Evolutionary conservation across 2,329 filamentous ascomycete genomes (phyloP), one percentile per base, ranked within the genome.

Genomic region (Achaetomium macrosporum): DNA sequence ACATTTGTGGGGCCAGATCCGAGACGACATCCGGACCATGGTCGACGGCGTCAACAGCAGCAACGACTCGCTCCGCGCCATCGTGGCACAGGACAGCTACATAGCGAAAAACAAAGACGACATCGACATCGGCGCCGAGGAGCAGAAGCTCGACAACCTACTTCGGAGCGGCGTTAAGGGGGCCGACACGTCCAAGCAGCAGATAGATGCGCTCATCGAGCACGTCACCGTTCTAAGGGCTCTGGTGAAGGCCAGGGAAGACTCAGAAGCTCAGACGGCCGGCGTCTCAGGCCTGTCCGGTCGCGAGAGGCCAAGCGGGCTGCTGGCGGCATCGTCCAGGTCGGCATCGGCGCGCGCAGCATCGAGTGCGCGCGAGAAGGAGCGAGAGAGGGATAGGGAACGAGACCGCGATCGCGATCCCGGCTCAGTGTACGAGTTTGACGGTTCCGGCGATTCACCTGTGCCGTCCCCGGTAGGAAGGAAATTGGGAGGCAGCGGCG

Each of bases 351-450:
- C 35, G 20, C 55, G 55, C 6, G 55, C 44, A n/a, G 45, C 25
- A 25, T 25, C 42, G 4, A 50, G 54, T 9, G 59, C 60, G 17
- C 55, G 61, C 3, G 63, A 64, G 16, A 59, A 61, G 20, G 64
- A 65, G 31, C 50, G 62, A 0, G 60, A 65, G 42, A 53, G 55
- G 41, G 63, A 64, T n/a, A 56, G 55, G 15, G 61, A 67, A 61
- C 50, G 61, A 1, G 64, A 66, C 15, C 49, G 59, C 51, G 56
- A 74, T 5, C 29, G 58, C 3, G 70, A 74, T 20, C 62, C 64
- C 5, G 55, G 61, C 6, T 68, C 67, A 4, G 62, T 73, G 0
- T 75, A 75, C 61, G 73, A 74, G 37, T 74, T 75, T 55, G 71
- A 74, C 43, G 69, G 66, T 5, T 66, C 64, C 2, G 70, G 66